These are phyloP conservation scores for Paramecium sexaurelia DNA, from an alignment of 73 alveolate genomes.

Conservation along the genomic window DNA sequence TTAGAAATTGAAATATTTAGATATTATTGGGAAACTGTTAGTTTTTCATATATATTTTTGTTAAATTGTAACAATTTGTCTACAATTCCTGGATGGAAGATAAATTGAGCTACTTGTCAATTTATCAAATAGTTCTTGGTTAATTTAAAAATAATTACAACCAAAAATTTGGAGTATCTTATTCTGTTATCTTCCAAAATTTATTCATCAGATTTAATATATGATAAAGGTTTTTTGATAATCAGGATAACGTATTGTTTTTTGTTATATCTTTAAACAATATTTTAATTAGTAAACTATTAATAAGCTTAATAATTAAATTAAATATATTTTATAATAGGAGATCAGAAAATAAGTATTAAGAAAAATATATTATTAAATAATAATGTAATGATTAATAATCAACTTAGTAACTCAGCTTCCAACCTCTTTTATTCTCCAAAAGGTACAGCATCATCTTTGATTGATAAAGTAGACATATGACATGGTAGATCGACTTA, in stretches of 20 bases:
- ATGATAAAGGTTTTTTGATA: no score
- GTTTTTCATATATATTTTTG: background rate
- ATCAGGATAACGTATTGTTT: background rate
- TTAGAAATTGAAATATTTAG: background rate
- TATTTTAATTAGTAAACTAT: no score
- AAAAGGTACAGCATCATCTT: conserved; percentile 76
- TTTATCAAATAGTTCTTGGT: background rate
- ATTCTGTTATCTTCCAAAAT: background rate
- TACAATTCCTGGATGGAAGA: background rate
- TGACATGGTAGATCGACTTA: conserved; percentile 82
- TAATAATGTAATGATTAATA: background rate
- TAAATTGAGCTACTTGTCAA: background rate
- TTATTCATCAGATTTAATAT: no score
- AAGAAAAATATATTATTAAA: background rate
- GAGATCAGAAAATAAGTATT: no score
- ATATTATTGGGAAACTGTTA: background rate
- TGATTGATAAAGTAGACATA: conserved; percentile 74
- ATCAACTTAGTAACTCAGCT: conserved; percentile 71
- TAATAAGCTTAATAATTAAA: no score
- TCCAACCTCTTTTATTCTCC: conserved; percentile 77
- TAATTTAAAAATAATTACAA: background rate
- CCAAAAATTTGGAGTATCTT: background rate
- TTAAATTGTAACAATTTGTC: background rate
- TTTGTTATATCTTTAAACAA: no score
- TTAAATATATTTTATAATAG: no score